These are phyloP conservation scores for Neopestalotiopsis sp. DNA, from an alignment of 2,329 filamentous ascomycete species.

Conservation along the genomic window DNA sequence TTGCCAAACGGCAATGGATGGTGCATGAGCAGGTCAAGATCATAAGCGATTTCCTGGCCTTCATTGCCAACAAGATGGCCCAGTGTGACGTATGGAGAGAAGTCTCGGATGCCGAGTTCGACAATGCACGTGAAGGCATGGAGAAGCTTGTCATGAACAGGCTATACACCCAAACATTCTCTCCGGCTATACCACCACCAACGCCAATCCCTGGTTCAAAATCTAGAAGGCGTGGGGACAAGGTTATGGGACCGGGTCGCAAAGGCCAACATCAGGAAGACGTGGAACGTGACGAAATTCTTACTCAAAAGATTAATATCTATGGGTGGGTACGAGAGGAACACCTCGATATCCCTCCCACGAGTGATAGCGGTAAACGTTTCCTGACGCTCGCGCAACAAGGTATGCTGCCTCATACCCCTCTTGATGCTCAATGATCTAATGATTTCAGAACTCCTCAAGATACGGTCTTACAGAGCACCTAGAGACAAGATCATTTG, in stretches of 20 bases:
- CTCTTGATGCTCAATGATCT: slow-evolving; percentile 8
- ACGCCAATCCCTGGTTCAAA: slow-evolving; percentile 74
- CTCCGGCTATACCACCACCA: slow-evolving; percentile 85
- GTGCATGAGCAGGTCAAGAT: slow-evolving; percentile 99
- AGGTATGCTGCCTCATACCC: slow-evolving; percentile 51
- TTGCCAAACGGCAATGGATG: slow-evolving; percentile 98
- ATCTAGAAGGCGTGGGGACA: slow-evolving; percentile 71
- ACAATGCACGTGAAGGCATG: slow-evolving; percentile 98
- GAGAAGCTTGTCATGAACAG: slow-evolving; percentile 99
- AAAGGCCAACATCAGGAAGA: slow-evolving; percentile 97
- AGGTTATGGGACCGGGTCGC: slow-evolving; percentile 78
- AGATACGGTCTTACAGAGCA: slow-evolving; percentile 97
- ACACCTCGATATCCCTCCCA: slow-evolving; percentile 87
- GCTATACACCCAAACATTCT: slow-evolving; percentile 94
- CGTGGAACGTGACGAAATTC: slow-evolving; percentile 93
- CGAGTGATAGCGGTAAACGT: slow-evolving; percentile 83
- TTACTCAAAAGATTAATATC: slow-evolving; percentile 95
- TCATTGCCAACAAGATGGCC: slow-evolving; percentile 98
- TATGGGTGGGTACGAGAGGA: slow-evolving; percentile 94
- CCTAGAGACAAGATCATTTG: slow-evolving; percentile 98
- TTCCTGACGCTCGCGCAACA: slow-evolving; percentile 91
- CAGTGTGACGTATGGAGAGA: slow-evolving; percentile 96
- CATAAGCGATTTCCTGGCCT: slow-evolving; percentile 92
- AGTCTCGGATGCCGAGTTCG: slow-evolving; percentile 95
- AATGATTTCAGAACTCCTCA: slow-evolving; percentile 75